Base-by-base conservation (phyloP, 2,329 filamentous ascomycete genomes). In the Aspergillus jensenii region DNA sequence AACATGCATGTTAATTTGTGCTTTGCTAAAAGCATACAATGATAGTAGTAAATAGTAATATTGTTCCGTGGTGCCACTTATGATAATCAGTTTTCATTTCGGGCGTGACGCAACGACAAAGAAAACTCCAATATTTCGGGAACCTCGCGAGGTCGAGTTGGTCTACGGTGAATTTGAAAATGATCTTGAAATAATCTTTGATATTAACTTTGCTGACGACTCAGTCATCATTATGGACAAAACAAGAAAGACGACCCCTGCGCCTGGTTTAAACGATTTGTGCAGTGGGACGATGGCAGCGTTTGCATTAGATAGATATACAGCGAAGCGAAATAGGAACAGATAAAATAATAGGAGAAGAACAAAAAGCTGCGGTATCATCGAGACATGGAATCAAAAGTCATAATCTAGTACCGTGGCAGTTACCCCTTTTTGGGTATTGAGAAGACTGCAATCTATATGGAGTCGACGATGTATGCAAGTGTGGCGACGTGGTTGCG, bases 351-450 rank as follows among this genome's bases (percentile, higher is more conserved):
- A 50, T 49, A 40, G 44, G 33, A 52, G 19, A 37, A 35, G 39
- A 23, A 21, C 35, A 35, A 21, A 45, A 17, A 55, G 48, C 56
- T 45, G 45, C 58, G 55, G 59, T 46, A 59, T 59, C 56, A 58
- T 59, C 55, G 50, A 46, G 59, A 46, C 44, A 53, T 53, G 55
- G 47, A 45, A 54, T 61, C 52, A 52, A 61, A 51, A 50, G 49
- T 61, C 62, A 61, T 64, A 56, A 62, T 65, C 58, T 64, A 65
- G 52, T 55, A 57, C 56, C 55, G 49, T 60, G 39, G 58, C 12
- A 43, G 59, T 60, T 52, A 31, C 60, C 56, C 41, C 51, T 44
- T 47, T 55, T 57, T 43, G 46, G 45, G 51, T 49, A 37, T 47
- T 53, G 52, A 19, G 23, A 47, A 35, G 52, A 55, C 52, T 49